Evolutionary conservation across 1,139 yeast genomes (phyloP).

Genomic region (Barnettozyma hawaiiensis): DNA sequence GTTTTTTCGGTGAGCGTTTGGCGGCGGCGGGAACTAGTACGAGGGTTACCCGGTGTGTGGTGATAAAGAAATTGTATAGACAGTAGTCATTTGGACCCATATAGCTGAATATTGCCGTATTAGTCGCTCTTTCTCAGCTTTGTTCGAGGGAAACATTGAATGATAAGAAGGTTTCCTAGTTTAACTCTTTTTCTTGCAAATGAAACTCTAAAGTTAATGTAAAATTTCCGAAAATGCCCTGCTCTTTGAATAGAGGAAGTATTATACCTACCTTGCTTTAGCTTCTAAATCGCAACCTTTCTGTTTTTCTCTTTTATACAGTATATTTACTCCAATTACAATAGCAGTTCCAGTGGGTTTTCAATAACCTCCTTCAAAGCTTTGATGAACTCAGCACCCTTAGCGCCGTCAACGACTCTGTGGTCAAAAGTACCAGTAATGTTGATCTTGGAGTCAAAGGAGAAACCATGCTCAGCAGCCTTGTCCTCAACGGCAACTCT

Average conservation of each 20-base stretch:
- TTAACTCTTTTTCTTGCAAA: too few relatives aligned
- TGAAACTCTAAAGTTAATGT: too few relatives aligned
- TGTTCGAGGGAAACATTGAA: too few relatives aligned
- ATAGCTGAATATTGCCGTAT: too few relatives aligned
- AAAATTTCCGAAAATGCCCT: too few relatives aligned
- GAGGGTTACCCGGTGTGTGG: neutral
- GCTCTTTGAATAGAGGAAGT: too few relatives aligned
- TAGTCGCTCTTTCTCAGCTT: too few relatives aligned
- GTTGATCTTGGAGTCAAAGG: conserved; percentile 85
- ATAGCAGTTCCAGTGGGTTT: conserved; percentile 90
- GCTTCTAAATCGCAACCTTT: neutral
- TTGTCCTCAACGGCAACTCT: conserved; percentile 92
- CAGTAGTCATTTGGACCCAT: too few relatives aligned
- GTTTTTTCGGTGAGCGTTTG: neutral
- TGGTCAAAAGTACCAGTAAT: conserved; percentile 97
- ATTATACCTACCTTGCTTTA: too few relatives aligned
- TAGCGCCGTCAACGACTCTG: conserved; percentile 95
- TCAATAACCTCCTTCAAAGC: conserved; percentile 88
- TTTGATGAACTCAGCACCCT: conserved; percentile 94
- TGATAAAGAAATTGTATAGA: too few relatives aligned
- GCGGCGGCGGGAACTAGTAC: too few relatives aligned
- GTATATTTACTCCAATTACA: conserved; percentile 33
- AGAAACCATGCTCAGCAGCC: conserved; percentile 84
- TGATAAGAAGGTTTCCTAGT: too few relatives aligned
- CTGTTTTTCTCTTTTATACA: neutral